Conservation (phyloP, 441 rosid genomes). For the Mallotus repandus region DNA sequence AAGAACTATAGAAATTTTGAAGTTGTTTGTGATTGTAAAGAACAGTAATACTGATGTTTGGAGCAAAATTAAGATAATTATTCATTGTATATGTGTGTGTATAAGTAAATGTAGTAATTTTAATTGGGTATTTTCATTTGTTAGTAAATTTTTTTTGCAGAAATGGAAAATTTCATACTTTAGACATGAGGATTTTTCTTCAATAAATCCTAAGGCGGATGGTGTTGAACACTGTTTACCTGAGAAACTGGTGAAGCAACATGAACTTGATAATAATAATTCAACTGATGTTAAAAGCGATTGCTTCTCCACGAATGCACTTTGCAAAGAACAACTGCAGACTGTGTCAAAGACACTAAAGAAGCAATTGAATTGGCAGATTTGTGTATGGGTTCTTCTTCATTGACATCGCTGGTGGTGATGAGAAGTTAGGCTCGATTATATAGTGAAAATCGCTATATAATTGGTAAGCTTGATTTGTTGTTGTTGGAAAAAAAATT, state of each 20-base stretch:
- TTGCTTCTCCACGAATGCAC: constrained; percentile 72
- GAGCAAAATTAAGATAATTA: not conserved
- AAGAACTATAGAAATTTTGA: not conserved
- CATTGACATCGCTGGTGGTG: too few species aligned
- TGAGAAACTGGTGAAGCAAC: constrained; percentile 56
- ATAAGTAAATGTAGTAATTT: not conserved
- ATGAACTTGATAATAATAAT: constrained; percentile 41
- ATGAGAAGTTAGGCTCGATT: too few species aligned
- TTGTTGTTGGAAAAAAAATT: too few species aligned
- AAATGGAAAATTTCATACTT: constrained; percentile 75
- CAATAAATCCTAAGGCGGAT: constrained; percentile 42
- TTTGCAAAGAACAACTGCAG: constrained; percentile 84
- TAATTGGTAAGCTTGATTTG: too few species aligned
- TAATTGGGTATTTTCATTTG: not conserved
- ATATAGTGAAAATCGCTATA: too few species aligned
- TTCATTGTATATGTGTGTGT: too few species aligned
- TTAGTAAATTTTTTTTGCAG: constrained; percentile 39
- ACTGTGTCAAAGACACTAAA: constrained; percentile 56
- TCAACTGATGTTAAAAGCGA: constrained; percentile 40
- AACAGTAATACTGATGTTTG: not conserved
- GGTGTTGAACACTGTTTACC: constrained; percentile 37
- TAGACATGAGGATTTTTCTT: constrained; percentile 50
- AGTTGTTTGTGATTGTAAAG: not conserved
- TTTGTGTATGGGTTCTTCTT: constrained; percentile 34
- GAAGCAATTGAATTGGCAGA: constrained; percentile 61